Evolutionary conservation across 805 yeast species (phyloP).

Genomic region (Starmerella sp.): DNA sequence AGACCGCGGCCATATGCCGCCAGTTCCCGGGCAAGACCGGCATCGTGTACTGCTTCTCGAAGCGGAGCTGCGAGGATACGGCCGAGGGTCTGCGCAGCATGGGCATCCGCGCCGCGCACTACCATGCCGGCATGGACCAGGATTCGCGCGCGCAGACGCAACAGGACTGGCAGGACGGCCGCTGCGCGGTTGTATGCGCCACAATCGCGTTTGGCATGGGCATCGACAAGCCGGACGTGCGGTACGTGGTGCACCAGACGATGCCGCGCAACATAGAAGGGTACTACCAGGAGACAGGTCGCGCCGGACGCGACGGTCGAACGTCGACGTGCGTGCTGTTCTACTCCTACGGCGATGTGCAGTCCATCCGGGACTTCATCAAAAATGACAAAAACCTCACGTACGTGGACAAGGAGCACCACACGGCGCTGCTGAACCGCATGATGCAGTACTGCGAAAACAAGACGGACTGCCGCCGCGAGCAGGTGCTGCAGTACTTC

Average conservation of each 20-base stretch:
- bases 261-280: slow-evolving; percentile 89
- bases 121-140: slow-evolving; percentile 91
- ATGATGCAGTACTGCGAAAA: slow-evolving; percentile 90
- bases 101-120: slow-evolving; percentile 59
- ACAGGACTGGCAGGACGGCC: slow-evolving; percentile 65
- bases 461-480: slow-evolving; percentile 76
- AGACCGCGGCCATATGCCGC: slow-evolving; percentile 18
- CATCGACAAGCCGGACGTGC: slow-evolving; percentile 89
- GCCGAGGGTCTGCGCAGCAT: slow-evolving; percentile 42
- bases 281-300: slow-evolving; percentile 94
- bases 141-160: slow-evolving; percentile 67
- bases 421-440: slow-evolving; percentile 61
- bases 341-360: slow-evolving; percentile 69
- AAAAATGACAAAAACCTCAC: slow-evolving; percentile 59
- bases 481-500: slow-evolving; percentile 80
- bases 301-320: slow-evolving; percentile 94
- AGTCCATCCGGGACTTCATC: slow-evolving; percentile 64
- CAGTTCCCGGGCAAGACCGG: slow-evolving; percentile 58
- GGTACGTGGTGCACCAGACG: slow-evolving; percentile 81
- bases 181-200: slow-evolving; percentile 76
- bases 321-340: slow-evolving; percentile 73
- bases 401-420: slow-evolving; percentile 59
- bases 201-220: slow-evolving; percentile 99
- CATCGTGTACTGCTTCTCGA: slow-evolving; percentile 87
- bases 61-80: slow-evolving; percentile 75